Conservation (phyloP, 2,329 filamentous ascomycete species). For the Tolypocladium ophioglossoides region DNA sequence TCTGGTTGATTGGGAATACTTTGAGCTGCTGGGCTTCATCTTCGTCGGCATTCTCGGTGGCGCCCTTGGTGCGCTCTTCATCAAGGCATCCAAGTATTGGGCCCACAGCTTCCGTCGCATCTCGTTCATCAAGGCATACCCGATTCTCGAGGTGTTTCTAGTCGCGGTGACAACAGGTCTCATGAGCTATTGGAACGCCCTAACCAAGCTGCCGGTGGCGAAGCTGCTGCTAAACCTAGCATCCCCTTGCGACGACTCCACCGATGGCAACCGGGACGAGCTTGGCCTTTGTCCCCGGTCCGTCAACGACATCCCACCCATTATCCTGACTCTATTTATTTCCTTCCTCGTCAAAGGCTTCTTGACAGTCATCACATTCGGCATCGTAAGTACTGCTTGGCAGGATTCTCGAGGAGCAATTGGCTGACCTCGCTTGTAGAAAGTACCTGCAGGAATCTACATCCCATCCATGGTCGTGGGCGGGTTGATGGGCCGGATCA, state of each 20-base stretch:
- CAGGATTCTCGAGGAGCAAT: background rate
- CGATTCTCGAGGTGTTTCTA: conserved; percentile 76
- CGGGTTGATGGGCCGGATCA: conserved; percentile 77
- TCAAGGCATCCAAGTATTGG: conserved; percentile 90
- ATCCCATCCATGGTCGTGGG: conserved; percentile 98
- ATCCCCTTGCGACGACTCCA: conserved; percentile 64
- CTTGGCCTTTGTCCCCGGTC: conserved; percentile 69
- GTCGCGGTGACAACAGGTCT: conserved; percentile 79
- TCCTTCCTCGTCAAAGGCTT: conserved; percentile 87
- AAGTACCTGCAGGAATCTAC: conserved; percentile 93
- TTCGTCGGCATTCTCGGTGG: conserved; percentile 81
- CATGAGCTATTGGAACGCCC: conserved; percentile 84
- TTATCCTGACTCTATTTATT: conserved; percentile 59
- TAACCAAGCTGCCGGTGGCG: conserved; percentile 81
- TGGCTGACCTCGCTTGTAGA: conserved; percentile 32
- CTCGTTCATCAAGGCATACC: conserved; percentile 66
- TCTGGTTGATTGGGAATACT: conserved; percentile 81
- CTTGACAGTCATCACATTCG: conserved; percentile 84
- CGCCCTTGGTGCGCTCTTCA: conserved; percentile 79
- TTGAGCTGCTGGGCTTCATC: conserved; percentile 78
- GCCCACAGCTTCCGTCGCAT: conserved; percentile 80
- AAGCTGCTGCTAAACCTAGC: conserved; percentile 86
- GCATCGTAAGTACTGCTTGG: conserved; percentile 47
- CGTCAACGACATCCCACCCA: conserved; percentile 65
- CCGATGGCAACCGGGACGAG: conserved; percentile 48